Percentiles rank a stretch among this genome's conserved stretches.
Conservation (phyloP, 148 eudicot species). For the Fagopyrum esculentum region DNA sequence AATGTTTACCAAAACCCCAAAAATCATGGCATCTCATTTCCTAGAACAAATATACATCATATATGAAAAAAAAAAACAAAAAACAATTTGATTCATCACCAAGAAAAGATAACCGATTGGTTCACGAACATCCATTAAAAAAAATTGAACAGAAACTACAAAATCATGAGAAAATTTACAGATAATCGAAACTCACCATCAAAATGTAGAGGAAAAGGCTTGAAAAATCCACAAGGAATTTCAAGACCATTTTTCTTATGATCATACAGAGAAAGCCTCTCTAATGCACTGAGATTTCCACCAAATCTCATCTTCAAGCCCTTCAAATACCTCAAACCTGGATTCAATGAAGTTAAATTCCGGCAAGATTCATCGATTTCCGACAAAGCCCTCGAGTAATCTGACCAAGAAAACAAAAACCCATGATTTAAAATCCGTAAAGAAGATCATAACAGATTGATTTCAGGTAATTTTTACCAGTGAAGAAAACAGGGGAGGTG, state of each 20-base stretch:
- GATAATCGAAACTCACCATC: constrained; percentile 41
- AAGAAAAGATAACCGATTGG: background rate
- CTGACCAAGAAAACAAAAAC: constrained; percentile 22
- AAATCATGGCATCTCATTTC: background rate
- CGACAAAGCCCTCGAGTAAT: constrained; percentile 46
- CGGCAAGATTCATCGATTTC: constrained; percentile 36
- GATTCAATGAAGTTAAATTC: constrained; percentile 20
- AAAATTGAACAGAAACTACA: background rate
- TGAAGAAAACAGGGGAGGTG: constrained; percentile 78
- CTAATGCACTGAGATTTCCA: constrained; percentile 44
- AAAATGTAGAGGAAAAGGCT: constrained; percentile 44
- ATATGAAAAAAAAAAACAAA: background rate
- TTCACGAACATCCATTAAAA: background rate
- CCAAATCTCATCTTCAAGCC: constrained; percentile 54
- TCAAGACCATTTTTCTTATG: constrained; percentile 27
- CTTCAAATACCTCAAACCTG: constrained; percentile 42
- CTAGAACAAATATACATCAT: background rate
- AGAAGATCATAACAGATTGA: background rate
- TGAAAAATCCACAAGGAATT: constrained; percentile 80
- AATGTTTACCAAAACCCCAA: background rate
- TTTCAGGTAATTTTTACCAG: constrained; percentile 30
- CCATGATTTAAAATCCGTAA: background rate
- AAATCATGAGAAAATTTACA: background rate
- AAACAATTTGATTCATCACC: background rate
- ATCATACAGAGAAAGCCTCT: constrained; percentile 57